Percentiles rank a stretch among this genome's conserved stretches.
These are phyloP conservation scores for Russula sp. DNA, from an alignment of 768 basidiomycete species.

Conservation along the genomic window DNA sequence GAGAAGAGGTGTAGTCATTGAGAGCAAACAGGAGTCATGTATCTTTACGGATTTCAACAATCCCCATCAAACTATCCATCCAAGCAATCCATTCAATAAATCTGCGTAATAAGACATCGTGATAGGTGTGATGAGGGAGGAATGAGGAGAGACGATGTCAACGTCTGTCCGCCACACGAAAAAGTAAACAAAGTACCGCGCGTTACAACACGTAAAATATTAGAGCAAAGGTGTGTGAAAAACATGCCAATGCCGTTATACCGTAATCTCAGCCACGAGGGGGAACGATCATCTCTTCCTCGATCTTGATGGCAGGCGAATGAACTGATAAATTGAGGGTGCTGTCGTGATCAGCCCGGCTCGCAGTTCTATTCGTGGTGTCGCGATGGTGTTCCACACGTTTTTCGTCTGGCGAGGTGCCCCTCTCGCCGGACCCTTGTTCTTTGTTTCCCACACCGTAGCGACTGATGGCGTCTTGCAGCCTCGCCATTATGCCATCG, in stretches of 20 bases:
- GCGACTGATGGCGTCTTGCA: slow-evolving; percentile 8
- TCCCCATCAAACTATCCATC: slow-evolving; percentile 34
- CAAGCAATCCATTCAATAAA: slow-evolving; percentile 14
- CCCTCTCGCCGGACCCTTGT: neutral
- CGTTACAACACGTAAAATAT: neutral
- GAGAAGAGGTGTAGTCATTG: slow-evolving; percentile 15
- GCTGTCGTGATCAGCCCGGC: neutral
- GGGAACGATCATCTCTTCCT: slow-evolving; percentile 33
- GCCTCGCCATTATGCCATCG: slow-evolving; percentile 4
- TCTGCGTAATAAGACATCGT: neutral
- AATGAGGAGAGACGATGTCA: neutral
- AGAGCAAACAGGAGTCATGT: slow-evolving; percentile 27
- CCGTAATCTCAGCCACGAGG: slow-evolving; percentile 6
- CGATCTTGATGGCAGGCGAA: slow-evolving; percentile 25
- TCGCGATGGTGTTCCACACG: neutral
- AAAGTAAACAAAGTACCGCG: neutral
- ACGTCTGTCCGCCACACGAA: neutral
- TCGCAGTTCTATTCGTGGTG: neutral
- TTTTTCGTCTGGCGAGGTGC: slow-evolving; percentile 1
- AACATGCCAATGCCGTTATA: neutral
- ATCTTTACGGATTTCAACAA: slow-evolving; percentile 77
- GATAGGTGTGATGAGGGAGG: neutral
- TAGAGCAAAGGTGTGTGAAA: neutral
- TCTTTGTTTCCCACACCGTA: neutral
- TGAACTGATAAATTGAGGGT: slow-evolving; percentile 3